phyloP scores from a whole-genome alignment of 441 rosid species.

The Pelargonium australe region DNA sequence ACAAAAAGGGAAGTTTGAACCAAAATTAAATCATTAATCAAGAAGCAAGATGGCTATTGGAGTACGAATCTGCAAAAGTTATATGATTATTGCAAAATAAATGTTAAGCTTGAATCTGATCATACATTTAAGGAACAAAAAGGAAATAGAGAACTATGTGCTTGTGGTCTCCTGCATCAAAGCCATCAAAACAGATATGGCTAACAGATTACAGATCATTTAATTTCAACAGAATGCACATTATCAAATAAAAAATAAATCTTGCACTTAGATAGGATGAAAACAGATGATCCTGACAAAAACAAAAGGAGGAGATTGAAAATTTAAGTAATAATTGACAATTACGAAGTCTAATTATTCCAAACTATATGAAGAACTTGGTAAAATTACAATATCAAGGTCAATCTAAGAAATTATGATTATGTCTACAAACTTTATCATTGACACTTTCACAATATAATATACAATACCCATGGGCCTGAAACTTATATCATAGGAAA shows the following conservation, averaged over 20 bases:
- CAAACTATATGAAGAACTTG: no score
- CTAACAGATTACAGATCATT: neutral
- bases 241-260: neutral
- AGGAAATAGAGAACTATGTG: neutral
- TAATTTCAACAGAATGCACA: neutral
- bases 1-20: constrained; percentile 21
- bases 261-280: neutral
- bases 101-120: neutral
- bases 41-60: neutral
- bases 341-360: no score
- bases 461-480: neutral
- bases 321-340: no score
- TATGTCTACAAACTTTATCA: neutral
- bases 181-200: neutral
- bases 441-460: neutral
- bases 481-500: neutral
- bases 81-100: neutral
- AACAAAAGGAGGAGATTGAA: neutral
- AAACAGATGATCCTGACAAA: neutral
- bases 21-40: neutral
- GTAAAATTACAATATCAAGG: neutral
- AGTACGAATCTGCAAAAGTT: neutral
- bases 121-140: neutral
- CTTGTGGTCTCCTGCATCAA: neutral
- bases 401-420: neutral